phyloP scores from a whole-genome alignment of 148 eudicot genomes.

The Vaccinium darrowii region DNA sequence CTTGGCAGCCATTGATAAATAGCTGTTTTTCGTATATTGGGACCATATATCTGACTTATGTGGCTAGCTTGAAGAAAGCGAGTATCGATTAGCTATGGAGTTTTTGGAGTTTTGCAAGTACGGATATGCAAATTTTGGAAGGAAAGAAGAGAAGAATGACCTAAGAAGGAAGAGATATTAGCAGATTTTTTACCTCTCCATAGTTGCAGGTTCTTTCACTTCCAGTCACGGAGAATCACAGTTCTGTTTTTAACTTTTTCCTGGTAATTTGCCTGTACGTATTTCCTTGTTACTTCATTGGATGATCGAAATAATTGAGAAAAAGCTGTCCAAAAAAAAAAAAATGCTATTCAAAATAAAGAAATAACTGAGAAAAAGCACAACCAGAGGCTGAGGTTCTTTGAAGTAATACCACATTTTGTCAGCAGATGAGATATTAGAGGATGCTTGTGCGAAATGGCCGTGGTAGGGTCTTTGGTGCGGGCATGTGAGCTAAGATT shows the following conservation, averaged over 20 bases:
- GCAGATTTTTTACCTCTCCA: neutral
- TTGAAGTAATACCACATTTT: neutral
- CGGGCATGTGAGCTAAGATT: too few relatives aligned
- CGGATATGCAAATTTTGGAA: neutral
- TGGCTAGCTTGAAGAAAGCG: conserved; percentile 71
- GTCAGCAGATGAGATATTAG: too few relatives aligned
- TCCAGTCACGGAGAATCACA: neutral
- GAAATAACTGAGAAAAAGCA: neutral
- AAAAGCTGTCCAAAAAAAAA: neutral
- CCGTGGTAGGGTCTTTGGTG: too few relatives aligned
- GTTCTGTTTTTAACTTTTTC: neutral
- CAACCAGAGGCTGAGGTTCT: neutral
- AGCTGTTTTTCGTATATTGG: conserved; percentile 71
- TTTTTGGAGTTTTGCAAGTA: neutral
- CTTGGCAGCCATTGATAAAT: conserved; percentile 66
- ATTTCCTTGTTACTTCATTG: neutral
- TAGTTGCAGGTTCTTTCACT: neutral
- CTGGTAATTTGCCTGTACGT: neutral
- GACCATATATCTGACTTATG: conserved; percentile 75
- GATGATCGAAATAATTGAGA: neutral
- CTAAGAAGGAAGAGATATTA: neutral
- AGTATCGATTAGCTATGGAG: conserved; percentile 18
- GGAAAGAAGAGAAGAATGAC: neutral
- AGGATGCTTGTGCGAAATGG: too few relatives aligned
- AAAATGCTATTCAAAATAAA: too few relatives aligned